Evolutionary conservation across 495 filamentous ascomycete genomes (phyloP).

Genomic region (Podospora sp.): DNA sequence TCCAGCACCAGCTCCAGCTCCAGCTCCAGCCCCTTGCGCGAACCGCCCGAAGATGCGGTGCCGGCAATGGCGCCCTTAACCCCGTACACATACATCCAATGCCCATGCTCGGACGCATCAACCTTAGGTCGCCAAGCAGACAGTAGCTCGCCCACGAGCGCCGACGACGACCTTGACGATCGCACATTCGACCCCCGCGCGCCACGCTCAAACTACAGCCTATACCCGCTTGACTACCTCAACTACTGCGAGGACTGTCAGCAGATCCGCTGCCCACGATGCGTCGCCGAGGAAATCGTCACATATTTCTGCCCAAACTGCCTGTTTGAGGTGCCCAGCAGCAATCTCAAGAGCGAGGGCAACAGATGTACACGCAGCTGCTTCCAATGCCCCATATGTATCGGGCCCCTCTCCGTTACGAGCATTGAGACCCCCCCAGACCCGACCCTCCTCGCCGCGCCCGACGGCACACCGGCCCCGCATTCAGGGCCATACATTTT

Average conservation of each 20-base stretch:
- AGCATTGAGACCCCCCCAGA: slow-evolving; percentile 60
- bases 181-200: slow-evolving; percentile 83
- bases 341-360: slow-evolving; percentile 84
- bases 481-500: slow-evolving; percentile 72
- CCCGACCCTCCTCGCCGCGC: slow-evolving; percentile 41
- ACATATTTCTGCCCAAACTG: slow-evolving; percentile 96
- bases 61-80: slow-evolving; percentile 69
- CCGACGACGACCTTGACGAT: slow-evolving; percentile 70
- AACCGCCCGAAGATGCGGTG: slow-evolving; percentile 16
- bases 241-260: slow-evolving; percentile 97
- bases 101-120: slow-evolving; percentile 75
- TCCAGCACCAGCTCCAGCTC: no score
- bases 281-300: slow-evolving; percentile 87
- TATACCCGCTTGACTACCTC: slow-evolving; percentile 92
- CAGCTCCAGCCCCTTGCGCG: slow-evolving; percentile 5
- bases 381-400: slow-evolving; percentile 90
- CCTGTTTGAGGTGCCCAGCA: slow-evolving; percentile 91
- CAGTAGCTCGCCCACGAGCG: slow-evolving; percentile 38
- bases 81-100: slow-evolving; percentile 91
- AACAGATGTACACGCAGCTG: slow-evolving; percentile 96
- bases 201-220: slow-evolving; percentile 80
- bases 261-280: slow-evolving; percentile 89
- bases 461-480: slow-evolving; percentile 36
- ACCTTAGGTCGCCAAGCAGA: slow-evolving; percentile 46
- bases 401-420: slow-evolving; percentile 74